A percentile compares a stretch with the other conserved stretches of the same genome.
These are phyloP conservation scores for Didymella arachidicola DNA, from an alignment of 2,329 filamentous ascomycete species.

Conservation along the genomic window DNA sequence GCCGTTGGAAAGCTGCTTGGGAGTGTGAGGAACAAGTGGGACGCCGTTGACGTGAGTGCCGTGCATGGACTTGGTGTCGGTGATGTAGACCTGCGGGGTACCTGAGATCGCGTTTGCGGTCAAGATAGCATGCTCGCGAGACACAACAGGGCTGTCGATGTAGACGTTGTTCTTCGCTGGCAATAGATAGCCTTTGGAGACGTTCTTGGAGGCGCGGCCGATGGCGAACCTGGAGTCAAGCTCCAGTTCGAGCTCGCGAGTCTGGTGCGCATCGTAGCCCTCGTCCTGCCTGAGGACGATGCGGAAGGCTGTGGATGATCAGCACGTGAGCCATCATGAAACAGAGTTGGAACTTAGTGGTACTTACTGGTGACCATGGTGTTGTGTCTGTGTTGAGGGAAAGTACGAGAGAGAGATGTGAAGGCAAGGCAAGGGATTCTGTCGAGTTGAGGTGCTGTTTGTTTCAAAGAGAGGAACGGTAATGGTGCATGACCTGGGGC, in stretches of 20 bases:
- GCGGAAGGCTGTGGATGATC: slow-evolving; percentile 34
- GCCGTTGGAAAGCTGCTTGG: slow-evolving; percentile 38
- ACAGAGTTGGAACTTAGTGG: not conserved
- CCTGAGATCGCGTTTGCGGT: slow-evolving; percentile 30
- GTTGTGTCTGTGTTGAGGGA: not conserved
- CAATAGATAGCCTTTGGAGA: slow-evolving; percentile 51
- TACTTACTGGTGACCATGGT: slow-evolving; percentile 30
- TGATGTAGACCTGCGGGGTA: slow-evolving; percentile 54
- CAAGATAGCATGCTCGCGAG: slow-evolving; percentile 68
- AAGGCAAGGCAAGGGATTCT: not conserved
- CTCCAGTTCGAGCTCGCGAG: slow-evolving; percentile 43
- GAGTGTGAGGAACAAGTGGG: slow-evolving; percentile 32
- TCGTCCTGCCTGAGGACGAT: slow-evolving; percentile 43
- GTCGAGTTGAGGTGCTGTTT: not conserved
- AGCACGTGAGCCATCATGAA: slow-evolving; percentile 14
- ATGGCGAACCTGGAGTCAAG: slow-evolving; percentile 44
- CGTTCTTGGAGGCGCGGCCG: slow-evolving; percentile 55
- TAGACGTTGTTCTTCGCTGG: slow-evolving; percentile 65
- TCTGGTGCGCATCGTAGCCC: slow-evolving; percentile 52
- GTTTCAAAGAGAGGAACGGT: slow-evolving; percentile 2
- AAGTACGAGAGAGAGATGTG: not conserved
- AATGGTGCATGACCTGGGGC: slow-evolving; percentile 4
- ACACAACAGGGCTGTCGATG: slow-evolving; percentile 77
- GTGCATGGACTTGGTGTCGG: slow-evolving; percentile 67
- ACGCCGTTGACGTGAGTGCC: slow-evolving; percentile 64